Evolutionary conservation across 345 rosid species (phyloP).

Genomic region (Kandelia obovata): DNA sequence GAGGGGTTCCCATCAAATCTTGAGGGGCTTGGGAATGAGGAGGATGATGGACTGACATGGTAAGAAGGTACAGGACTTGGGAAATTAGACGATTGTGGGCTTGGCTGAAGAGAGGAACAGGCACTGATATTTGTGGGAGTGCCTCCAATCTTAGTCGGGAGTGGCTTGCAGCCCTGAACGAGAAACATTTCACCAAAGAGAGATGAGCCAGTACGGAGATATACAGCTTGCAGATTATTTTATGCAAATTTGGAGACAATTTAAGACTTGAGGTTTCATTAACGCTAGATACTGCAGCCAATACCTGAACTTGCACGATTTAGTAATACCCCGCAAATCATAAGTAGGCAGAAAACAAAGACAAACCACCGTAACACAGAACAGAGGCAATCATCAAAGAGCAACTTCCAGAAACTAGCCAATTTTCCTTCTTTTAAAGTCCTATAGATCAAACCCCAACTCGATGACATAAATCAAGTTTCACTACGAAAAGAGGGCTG

Average conservation of each 20-base stretch:
- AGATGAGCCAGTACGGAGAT: too few relatives aligned
- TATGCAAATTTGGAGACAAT: too few relatives aligned
- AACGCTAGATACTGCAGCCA: too few relatives aligned
- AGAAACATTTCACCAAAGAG: neutral
- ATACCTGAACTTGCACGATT: too few relatives aligned
- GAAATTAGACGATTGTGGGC: slow-evolving; percentile 34
- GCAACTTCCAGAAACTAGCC: too few relatives aligned
- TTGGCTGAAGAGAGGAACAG: slow-evolving; percentile 29
- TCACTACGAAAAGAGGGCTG: neutral
- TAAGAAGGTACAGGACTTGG: slow-evolving; percentile 33
- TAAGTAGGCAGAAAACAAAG: too few relatives aligned
- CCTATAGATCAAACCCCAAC: neutral
- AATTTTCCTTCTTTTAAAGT: neutral
- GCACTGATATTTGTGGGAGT: slow-evolving; percentile 24
- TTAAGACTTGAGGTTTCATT: too few relatives aligned
- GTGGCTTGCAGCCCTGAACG: slow-evolving; percentile 30
- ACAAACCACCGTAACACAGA: too few relatives aligned
- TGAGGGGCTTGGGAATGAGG: slow-evolving; percentile 32
- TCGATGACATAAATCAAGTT: neutral
- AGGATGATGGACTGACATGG: slow-evolving; percentile 33
- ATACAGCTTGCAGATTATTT: too few relatives aligned
- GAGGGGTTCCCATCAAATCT: slow-evolving; percentile 28
- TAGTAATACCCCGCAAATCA: too few relatives aligned
- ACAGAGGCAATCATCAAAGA: too few relatives aligned
- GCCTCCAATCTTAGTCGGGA: slow-evolving; percentile 20